A percentile compares a stretch with the other conserved stretches of the same genome.
Evolutionary conservation across 129 eudicot genomes (phyloP).

Genomic region (Daucus carota): DNA sequence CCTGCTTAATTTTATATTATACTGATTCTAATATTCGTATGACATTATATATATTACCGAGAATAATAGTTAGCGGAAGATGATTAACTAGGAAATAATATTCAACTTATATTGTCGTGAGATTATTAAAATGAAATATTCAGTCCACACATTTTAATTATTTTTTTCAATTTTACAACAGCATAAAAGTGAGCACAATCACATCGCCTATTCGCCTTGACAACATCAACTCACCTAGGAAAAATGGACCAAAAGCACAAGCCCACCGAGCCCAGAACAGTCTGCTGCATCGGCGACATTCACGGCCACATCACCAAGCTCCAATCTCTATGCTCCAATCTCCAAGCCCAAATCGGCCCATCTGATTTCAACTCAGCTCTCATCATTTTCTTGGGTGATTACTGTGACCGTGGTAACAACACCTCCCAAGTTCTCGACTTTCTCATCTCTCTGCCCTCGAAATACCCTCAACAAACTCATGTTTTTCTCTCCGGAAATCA

Average conservation of each 20-base stretch:
- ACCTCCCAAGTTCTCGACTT: slow-evolving; percentile 63
- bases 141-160: too few species aligned
- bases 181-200: too few species aligned
- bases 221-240: too few species aligned
- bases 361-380: slow-evolving; percentile 36
- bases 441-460: slow-evolving; percentile 49
- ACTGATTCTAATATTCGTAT: too few species aligned
- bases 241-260: slow-evolving; percentile 2
- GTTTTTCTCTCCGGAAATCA: slow-evolving; percentile 82
- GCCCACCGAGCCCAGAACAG: slow-evolving; percentile 16
- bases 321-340: slow-evolving; percentile 42
- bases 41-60: too few species aligned
- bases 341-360: slow-evolving; percentile 26
- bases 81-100: too few species aligned
- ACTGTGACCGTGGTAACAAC: slow-evolving; percentile 75
- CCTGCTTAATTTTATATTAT: too few species aligned
- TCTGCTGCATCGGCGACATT: slow-evolving; percentile 53
- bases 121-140: too few species aligned
- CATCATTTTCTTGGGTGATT: slow-evolving; percentile 72
- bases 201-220: too few species aligned
- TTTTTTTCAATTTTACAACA: too few species aligned
- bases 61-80: too few species aligned
- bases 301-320: slow-evolving; percentile 52
- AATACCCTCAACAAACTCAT: slow-evolving; percentile 71
- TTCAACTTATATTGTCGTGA: too few species aligned